A percentile compares a stretch with the other conserved stretches of the same genome.
Conservation (phyloP, 345 rosid species). For the Camelina sativa region DNA sequence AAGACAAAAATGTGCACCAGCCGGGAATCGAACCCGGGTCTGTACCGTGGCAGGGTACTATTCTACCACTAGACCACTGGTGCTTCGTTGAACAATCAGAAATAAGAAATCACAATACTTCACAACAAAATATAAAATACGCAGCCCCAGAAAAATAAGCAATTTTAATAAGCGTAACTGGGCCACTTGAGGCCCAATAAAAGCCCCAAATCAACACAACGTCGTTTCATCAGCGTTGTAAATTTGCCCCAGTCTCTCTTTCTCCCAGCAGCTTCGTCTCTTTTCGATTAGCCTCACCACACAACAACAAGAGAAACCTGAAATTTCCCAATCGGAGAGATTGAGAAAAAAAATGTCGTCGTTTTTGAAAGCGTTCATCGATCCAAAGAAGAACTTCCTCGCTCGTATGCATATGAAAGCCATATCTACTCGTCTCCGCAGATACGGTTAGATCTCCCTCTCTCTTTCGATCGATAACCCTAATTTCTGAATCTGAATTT, state of each 20-base stretch:
- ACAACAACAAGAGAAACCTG: background rate
- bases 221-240: background rate
- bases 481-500: conserved; percentile 34
- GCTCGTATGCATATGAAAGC: conserved; percentile 48
- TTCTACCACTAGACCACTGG: conserved; percentile 56
- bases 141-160: background rate
- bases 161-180: background rate
- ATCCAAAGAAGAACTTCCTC: conserved; percentile 46
- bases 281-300: too few relatives aligned
- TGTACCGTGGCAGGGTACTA: conserved; percentile 76
- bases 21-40: conserved; percentile 75
- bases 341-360: conserved; percentile 32
- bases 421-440: conserved; percentile 41
- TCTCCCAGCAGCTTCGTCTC: background rate
- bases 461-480: conserved; percentile 29
- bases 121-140: background rate
- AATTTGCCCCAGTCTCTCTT: too few relatives aligned
- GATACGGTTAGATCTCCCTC: conserved; percentile 42
- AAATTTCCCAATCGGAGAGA: background rate
- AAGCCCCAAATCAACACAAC: background rate
- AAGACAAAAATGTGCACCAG: conserved; percentile 25
- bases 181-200: conserved; percentile 29
- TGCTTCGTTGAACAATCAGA: background rate
- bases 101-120: too few relatives aligned
- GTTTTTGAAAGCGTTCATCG: conserved; percentile 39